Evolutionary conservation across 2,329 filamentous ascomycete species (phyloP).

Genomic region (Aspergillus sp.): DNA sequence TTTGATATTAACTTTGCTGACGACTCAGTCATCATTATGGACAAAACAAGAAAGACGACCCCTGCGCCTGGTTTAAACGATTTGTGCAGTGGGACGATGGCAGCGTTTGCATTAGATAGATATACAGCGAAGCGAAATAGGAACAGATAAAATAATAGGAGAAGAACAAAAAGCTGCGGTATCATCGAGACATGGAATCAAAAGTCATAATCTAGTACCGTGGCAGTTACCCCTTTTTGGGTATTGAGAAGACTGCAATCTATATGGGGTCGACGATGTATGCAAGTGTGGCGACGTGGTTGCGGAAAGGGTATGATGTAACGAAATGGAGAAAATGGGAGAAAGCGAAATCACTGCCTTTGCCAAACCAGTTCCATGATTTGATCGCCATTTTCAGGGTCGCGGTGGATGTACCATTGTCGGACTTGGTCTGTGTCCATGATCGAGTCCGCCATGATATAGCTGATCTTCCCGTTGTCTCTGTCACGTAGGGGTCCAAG

Average conservation of each 20-base stretch:
- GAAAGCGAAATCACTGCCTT: neutral
- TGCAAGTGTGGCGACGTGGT: neutral
- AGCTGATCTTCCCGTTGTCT: conserved; percentile 54
- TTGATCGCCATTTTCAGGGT: conserved; percentile 40
- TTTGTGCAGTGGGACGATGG: neutral
- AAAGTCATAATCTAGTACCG: conserved; percentile 21
- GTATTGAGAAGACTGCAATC: conserved; percentile 10
- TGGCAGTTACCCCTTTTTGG: conserved; percentile 12
- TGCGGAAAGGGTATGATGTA: neutral
- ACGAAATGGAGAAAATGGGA: neutral
- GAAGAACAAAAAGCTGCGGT: conserved; percentile 4
- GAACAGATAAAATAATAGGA: neutral
- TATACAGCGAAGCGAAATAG: conserved; percentile 1
- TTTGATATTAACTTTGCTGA: neutral
- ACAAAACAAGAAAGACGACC: neutral
- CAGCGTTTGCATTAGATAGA: neutral
- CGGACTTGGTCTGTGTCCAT: conserved; percentile 46
- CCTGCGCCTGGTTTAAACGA: neutral
- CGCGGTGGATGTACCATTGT: conserved; percentile 57
- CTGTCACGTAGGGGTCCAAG: conserved; percentile 52
- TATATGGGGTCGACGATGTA: conserved; percentile 11
- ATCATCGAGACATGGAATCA: conserved; percentile 15
- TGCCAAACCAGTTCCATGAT: conserved; percentile 43
- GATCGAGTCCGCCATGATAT: conserved; percentile 48
- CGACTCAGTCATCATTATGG: neutral